A percentile compares a stretch with the other conserved stretches of the same genome.
Conservation (phyloP, 75 land plant genomes). For the Pinus albicaulis region DNA sequence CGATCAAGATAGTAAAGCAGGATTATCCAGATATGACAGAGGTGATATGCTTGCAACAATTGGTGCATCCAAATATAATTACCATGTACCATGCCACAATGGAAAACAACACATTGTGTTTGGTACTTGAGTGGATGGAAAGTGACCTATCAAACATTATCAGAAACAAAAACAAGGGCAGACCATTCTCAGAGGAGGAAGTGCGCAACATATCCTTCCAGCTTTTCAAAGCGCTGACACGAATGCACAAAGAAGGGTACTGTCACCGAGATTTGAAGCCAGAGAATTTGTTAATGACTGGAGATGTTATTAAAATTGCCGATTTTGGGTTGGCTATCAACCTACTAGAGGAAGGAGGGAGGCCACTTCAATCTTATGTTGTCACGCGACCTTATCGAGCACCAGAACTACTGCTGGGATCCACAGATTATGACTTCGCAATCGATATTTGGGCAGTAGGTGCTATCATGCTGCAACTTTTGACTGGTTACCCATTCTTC, state of each 20-base stretch:
- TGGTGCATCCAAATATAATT: neutral
- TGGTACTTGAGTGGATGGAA: neutral
- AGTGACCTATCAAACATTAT: neutral
- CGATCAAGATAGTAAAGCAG: neutral
- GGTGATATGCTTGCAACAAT: neutral
- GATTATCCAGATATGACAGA: neutral
- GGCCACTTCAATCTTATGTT: constrained; percentile 34
- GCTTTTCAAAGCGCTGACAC: constrained; percentile 31
- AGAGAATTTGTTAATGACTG: constrained; percentile 26
- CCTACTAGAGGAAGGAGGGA: neutral
- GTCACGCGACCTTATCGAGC: constrained; percentile 34
- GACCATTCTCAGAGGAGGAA: neutral
- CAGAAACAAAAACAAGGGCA: neutral
- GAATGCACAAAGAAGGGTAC: constrained; percentile 29
- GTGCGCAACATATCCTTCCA: constrained; percentile 29
- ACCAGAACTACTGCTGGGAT: constrained; percentile 36
- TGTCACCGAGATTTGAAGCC: constrained; percentile 44
- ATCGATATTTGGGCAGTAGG: constrained; percentile 48
- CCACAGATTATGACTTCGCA: constrained; percentile 18
- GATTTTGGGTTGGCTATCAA: constrained; percentile 37
- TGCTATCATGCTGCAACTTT: neutral
- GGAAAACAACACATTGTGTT: neutral
- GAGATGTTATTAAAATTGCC: constrained; percentile 25
- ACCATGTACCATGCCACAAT: neutral
- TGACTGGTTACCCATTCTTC: neutral